Evolutionary conservation across 306 rosid genomes (phyloP), one percentile per base, ranked within the genome.

Genomic region (Comarum palustre): DNA sequence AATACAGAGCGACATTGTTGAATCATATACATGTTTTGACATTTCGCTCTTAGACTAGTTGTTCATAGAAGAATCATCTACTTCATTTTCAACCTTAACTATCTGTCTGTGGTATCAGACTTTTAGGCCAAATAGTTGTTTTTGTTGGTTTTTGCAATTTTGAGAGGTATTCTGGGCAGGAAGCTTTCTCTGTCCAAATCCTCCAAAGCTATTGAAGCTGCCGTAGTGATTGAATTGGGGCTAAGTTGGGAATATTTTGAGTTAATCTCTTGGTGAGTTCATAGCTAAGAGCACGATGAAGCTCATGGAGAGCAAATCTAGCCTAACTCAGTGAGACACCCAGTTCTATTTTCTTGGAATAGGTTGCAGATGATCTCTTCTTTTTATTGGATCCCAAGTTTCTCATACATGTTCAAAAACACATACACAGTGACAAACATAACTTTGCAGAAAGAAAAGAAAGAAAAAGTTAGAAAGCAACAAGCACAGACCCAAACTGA

Each of bases 401-500:
- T 11, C 39, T 19, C 29, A 32, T 47, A n/a, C 66, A 45, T 68
- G 29, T 20, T 46, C 54, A 67, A 13, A 66, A 17, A 20, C 24
- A 34, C 6, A 10, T 36, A 61, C n/a, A n/a, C n/a, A n/a, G n/a
- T n/a, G 31, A 22, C 32, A 34, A 41, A 60, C 52, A 46, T 46
- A 46, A 69, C 25, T 17, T 36, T 50, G 42, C 52, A 12, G 57
- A 29, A 41, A n/a, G 25, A 50, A 24, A 69, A 31, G 3, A 63
- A 52, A 24, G 50, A 76, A 45, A 55, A 36, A 29, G 66, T 13
- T 14, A 27, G 82, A 48, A 46, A 74, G 24, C 38, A 31, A 77
- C 73, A 62, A 41, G 43, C 76, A 77, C 55, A 52, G 39, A 52
- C 48, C 55, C 66, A 64, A 47, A 47, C 2, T 24, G 46, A 31